These are phyloP conservation scores for Dryadomyces quercivorus DNA, from an alignment of 2,329 filamentous ascomycete genomes.

Conservation along the genomic window DNA sequence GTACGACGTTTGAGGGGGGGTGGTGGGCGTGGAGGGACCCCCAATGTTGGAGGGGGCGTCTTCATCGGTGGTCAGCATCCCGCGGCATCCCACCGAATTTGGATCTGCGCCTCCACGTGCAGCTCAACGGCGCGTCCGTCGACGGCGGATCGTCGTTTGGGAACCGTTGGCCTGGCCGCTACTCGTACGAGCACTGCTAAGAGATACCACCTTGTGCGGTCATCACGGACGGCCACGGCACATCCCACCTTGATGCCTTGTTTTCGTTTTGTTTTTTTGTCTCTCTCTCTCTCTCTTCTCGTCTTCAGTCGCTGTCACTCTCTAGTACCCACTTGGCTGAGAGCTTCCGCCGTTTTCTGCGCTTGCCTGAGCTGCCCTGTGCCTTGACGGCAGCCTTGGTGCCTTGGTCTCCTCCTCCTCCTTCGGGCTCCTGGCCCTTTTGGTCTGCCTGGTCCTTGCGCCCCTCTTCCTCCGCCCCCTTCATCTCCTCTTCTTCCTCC, in stretches of 20 bases:
- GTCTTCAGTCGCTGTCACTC: background rate
- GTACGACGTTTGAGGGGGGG: too few relatives aligned
- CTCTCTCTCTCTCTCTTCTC: background rate
- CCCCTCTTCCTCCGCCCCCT: background rate
- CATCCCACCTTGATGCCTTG: background rate
- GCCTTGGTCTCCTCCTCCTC: background rate
- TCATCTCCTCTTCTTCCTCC: constrained; percentile 23
- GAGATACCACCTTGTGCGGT: too few relatives aligned
- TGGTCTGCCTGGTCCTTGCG: background rate
- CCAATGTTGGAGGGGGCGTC: too few relatives aligned
- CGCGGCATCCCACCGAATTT: background rate
- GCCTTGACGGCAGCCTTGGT: background rate
- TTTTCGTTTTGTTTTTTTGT: background rate
- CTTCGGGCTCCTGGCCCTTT: background rate
- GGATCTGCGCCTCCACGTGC: background rate
- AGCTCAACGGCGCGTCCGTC: background rate
- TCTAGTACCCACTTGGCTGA: background rate
- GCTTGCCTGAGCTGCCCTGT: background rate
- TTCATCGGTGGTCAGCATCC: too few relatives aligned
- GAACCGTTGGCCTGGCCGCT: too few relatives aligned
- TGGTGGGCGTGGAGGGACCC: too few relatives aligned
- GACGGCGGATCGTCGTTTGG: too few relatives aligned
- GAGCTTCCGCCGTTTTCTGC: background rate
- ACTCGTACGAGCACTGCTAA: too few relatives aligned
- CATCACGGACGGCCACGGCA: too few relatives aligned